These are phyloP conservation scores for Bipolaris gigantea DNA, from an alignment of 2,329 filamentous ascomycete genomes.

Conservation along the genomic window DNA sequence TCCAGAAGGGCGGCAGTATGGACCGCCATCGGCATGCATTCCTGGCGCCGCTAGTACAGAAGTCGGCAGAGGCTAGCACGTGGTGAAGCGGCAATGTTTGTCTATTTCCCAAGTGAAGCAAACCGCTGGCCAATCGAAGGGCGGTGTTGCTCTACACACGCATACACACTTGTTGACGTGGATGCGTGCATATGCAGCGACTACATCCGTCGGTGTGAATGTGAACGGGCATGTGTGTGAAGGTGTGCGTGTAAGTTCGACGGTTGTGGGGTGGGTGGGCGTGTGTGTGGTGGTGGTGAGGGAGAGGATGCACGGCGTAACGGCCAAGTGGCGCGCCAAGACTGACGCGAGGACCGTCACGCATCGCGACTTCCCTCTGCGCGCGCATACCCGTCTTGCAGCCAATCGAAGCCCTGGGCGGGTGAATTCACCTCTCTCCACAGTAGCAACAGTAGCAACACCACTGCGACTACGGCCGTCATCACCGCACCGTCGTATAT, in stretches of 20 bases:
- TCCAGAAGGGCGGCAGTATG: not conserved
- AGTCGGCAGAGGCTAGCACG: not conserved
- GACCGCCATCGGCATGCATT: not conserved
- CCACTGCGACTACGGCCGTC: not conserved
- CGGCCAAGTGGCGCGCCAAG: conserved; percentile 19
- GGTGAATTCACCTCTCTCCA: not conserved
- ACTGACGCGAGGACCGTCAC: conserved; percentile 13
- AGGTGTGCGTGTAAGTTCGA: not conserved
- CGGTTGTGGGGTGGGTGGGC: not conserved
- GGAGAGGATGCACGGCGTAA: conserved; percentile 1
- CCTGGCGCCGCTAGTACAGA: not conserved
- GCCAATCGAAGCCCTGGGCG: not conserved
- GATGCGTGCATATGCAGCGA: conserved; percentile 12
- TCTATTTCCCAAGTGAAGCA: conserved; percentile 26
- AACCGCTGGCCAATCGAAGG: conserved; percentile 15
- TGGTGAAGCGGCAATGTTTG: conserved; percentile 18
- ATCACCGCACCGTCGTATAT: not conserved
- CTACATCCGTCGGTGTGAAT: conserved; percentile 16
- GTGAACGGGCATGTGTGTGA: conserved; percentile 1
- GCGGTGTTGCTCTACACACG: not conserved
- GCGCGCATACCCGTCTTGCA: not conserved
- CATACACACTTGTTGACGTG: conserved; percentile 3
- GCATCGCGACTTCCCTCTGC: conserved; percentile 24
- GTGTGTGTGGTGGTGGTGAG: not conserved
- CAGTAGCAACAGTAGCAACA: not conserved